Evolutionary conservation across 164 flowering plant species (phyloP).

Genomic region (Piper longum): DNA sequence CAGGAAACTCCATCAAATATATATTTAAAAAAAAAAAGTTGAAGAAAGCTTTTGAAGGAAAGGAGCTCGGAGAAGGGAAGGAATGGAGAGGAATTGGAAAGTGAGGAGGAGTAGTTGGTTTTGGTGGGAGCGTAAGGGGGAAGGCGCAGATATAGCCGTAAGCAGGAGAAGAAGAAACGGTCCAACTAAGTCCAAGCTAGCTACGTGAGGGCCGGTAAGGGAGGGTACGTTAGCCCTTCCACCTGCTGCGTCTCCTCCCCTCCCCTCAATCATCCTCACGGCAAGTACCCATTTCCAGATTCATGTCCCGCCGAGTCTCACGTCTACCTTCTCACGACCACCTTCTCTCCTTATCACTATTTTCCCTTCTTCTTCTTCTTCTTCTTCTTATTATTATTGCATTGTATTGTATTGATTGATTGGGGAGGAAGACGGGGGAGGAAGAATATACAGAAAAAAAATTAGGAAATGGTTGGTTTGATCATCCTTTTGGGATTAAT

Average conservation of each 20-base stretch:
- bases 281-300: slow-evolving; percentile 8
- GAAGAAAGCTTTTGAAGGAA: no score
- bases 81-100: not conserved
- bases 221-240: slow-evolving; percentile 9
- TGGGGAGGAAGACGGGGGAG: not conserved
- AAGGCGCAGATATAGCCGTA: no score
- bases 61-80: not conserved
- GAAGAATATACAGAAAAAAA: not conserved
- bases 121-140: no score
- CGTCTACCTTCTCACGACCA: slow-evolving; percentile 4
- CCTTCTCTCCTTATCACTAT: not conserved
- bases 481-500: slow-evolving; percentile 17
- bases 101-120: no score
- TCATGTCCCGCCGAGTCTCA: slow-evolving; percentile 28
- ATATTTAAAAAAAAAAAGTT: no score
- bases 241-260: slow-evolving; percentile 1
- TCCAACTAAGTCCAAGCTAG: slow-evolving; percentile 13
- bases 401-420: not conserved
- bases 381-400: not conserved
- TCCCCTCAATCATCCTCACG: not conserved
- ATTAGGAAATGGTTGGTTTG: not conserved
- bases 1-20: no score
- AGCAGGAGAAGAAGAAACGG: slow-evolving; percentile 2
- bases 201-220: slow-evolving; percentile 10
- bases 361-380: not conserved